Evolutionary conservation across 2,329 filamentous ascomycete species (phyloP), one percentile per base, ranked within the genome.

Genomic region (Ramularia endophylla): DNA sequence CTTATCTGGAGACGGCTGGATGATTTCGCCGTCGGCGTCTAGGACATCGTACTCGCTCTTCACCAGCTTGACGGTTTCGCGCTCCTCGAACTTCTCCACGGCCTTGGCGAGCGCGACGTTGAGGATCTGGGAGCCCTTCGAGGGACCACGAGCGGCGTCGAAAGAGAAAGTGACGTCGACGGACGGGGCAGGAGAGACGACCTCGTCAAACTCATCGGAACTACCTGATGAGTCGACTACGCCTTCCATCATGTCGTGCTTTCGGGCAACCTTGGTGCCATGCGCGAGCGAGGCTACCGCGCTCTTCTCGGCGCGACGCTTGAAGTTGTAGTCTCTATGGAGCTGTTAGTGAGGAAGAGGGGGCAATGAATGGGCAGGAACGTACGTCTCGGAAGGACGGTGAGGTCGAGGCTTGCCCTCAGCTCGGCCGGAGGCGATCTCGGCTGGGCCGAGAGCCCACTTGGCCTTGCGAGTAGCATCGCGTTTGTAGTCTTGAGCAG

Each of bases 31-130:
- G 12, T 61, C 56, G 12, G 56, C 50, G 38, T 70, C 70, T 51
- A 66, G 72, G 52, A 67, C 69, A 55, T 80, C 76, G 52, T 80
- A 81, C 63, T 80, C 77, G 41, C 70, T 68, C 63, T 72, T 74
- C 58, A 78, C 71, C 35, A 81, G 59, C 63, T 77, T 77, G 61
- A 78, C 74, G 2, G 75, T 80, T 62, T 77, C 72, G 53, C 72
- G 72, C 47, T 71, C 73, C 63, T 81, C 77, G 55, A 72, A 81
- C 48, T 69, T 71, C 65, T 77, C 71, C 29, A 80, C 72, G 1
- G 77, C 77, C 59, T 76, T 72, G 41, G 67, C 69, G 25, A 81
- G 65, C 8, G 77, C 76, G 12, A 66, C 65, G 44, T 73, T 72
- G 36, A 81, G 66, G 56, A 81, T 70, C 55, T 77, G 74, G 60